Conservation (phyloP, 495 filamentous ascomycete species). For the Penicillium longicatenatum region DNA sequence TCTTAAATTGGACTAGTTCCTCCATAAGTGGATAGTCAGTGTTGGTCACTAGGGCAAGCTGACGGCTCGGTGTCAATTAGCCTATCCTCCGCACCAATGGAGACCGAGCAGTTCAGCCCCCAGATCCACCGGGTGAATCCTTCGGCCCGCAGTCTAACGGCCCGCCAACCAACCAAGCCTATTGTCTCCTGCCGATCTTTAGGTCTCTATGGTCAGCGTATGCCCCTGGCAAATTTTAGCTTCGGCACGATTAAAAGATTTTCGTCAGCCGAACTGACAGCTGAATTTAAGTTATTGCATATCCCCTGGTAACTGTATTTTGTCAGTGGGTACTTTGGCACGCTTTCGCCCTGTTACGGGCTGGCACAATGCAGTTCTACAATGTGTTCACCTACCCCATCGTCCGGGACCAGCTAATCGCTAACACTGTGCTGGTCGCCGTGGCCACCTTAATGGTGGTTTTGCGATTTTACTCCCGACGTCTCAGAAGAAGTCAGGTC, state of each 20-base stretch:
- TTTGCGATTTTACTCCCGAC: constrained; percentile 23
- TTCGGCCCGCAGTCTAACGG: constrained; percentile 12
- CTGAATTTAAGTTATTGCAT: not conserved
- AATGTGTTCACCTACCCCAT: constrained; percentile 21
- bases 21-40: not conserved
- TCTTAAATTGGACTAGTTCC: not conserved
- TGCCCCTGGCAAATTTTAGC: not conserved
- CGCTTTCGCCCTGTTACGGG: too few species aligned
- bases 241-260: not conserved
- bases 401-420: constrained; percentile 26
- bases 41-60: not conserved
- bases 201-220: too few species aligned
- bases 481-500: constrained; percentile 15
- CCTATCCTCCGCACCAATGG: not conserved
- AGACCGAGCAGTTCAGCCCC: not conserved
- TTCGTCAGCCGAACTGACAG: not conserved
- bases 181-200: not conserved
- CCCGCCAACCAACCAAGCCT: not conserved
- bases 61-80: not conserved
- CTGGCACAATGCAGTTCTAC: constrained; percentile 18
- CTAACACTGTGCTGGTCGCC: constrained; percentile 24
- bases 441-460: constrained; percentile 17
- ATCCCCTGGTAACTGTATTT: not conserved
- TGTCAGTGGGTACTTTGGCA: too few species aligned
- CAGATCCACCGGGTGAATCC: not conserved